Percentiles rank a stretch among this genome's conserved stretches.
These are phyloP conservation scores for Echinosophora koreensis DNA, from an alignment of 306 rosid species.

Conservation along the genomic window DNA sequence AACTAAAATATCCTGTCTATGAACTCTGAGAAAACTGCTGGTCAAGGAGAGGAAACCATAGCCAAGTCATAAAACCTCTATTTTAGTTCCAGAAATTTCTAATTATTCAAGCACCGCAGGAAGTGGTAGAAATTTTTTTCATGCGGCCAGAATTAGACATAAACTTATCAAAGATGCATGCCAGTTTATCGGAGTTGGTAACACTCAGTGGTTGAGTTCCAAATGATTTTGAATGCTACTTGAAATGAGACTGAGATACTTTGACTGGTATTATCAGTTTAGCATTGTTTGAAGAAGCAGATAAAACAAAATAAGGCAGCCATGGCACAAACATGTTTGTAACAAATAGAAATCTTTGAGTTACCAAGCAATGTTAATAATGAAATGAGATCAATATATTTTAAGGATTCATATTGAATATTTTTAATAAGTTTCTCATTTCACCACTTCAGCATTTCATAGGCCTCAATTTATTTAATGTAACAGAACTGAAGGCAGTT, in stretches of 20 bases:
- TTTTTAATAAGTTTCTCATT: background rate
- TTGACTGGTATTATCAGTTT: background rate
- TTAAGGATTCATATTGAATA: background rate
- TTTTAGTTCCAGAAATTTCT: background rate
- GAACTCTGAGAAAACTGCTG: background rate
- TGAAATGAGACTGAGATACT: background rate
- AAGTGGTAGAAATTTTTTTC: background rate
- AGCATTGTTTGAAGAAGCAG: background rate
- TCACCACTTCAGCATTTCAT: background rate
- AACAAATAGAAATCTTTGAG: background rate
- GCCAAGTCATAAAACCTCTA: background rate
- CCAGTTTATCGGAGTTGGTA: background rate
- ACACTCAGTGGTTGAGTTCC: background rate
- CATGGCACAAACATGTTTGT: background rate
- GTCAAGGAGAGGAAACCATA: constrained; percentile 7
- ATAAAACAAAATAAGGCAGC: background rate
- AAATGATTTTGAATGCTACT: background rate
- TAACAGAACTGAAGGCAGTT: background rate
- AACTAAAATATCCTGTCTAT: background rate
- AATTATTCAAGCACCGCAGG: background rate
- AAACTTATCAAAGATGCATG: background rate
- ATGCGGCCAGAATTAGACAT: background rate
- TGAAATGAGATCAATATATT: constrained; percentile 8
- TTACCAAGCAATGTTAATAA: background rate
- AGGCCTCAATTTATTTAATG: background rate